Conservation (phyloP, 495 filamentous ascomycete genomes). For the Neurospora tetraspora region DNA sequence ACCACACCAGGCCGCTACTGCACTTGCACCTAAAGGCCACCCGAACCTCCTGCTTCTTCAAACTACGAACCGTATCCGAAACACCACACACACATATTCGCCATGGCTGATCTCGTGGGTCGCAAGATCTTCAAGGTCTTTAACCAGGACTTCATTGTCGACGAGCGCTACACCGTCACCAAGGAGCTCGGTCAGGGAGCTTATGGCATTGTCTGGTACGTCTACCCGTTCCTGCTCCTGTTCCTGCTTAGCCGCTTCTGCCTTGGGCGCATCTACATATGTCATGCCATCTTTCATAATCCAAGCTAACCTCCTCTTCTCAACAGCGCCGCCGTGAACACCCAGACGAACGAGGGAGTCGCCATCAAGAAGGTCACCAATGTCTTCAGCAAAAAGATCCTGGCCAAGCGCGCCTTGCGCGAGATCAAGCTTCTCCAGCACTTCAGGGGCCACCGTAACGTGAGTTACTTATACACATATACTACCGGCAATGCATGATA, state of each 20-base stretch:
- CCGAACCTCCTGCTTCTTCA: not conserved
- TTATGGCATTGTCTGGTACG: slow-evolving; percentile 97
- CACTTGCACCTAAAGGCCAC: not conserved
- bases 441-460: slow-evolving; percentile 69
- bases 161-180: slow-evolving; percentile 95
- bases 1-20: not conserved
- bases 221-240: slow-evolving; percentile 1
- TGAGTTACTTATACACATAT: slow-evolving; percentile 18
- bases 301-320: not conserved
- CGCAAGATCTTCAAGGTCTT: slow-evolving; percentile 99
- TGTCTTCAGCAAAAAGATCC: slow-evolving; percentile 99
- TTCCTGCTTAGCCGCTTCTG: not conserved
- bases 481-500: not conserved
- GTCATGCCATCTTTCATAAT: not conserved
- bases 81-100: slow-evolving; percentile 2
- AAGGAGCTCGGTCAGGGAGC: slow-evolving; percentile 98
- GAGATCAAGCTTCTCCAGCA: slow-evolving; percentile 99
- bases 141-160: slow-evolving; percentile 98
- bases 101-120: slow-evolving; percentile 69
- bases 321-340: slow-evolving; percentile 80
- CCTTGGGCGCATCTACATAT: not conserved
- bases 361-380: slow-evolving; percentile 99
- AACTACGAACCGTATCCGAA: not conserved
- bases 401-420: slow-evolving; percentile 92
- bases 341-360: slow-evolving; percentile 85